These are phyloP conservation scores for Naganishia vishniacii DNA, from an alignment of 768 basidiomycete genomes.

Conservation along the genomic window DNA sequence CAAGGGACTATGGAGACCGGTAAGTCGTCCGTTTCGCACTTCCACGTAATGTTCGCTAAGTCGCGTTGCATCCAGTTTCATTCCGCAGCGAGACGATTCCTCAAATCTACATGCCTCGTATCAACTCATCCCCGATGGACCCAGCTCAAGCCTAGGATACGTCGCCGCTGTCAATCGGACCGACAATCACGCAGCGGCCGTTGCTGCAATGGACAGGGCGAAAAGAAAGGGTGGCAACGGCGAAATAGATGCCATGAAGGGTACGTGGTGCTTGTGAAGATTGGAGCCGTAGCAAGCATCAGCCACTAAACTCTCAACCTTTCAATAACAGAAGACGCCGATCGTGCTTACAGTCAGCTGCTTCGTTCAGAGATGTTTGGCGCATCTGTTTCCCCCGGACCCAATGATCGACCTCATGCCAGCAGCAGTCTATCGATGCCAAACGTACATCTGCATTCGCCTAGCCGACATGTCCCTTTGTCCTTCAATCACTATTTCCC, in stretches of 20 bases:
- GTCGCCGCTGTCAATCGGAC: constrained; percentile 8
- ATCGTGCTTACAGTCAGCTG: constrained; percentile 51
- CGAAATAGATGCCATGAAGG: constrained; percentile 38
- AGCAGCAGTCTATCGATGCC: constrained; percentile 65
- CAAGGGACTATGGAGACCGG: constrained; percentile 49
- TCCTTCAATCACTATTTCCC: constrained; percentile 28
- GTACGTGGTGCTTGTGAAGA: neutral
- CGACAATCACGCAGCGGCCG: neutral
- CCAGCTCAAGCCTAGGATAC: constrained; percentile 20
- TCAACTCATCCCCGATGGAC: constrained; percentile 57
- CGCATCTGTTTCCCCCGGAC: constrained; percentile 24
- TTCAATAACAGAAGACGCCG: constrained; percentile 49
- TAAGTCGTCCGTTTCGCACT: constrained; percentile 27
- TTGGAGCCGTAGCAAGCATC: too few species aligned
- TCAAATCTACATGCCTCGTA: constrained; percentile 61
- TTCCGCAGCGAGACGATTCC: constrained; percentile 54
- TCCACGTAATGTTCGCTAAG: neutral
- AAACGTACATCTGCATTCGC: constrained; percentile 49
- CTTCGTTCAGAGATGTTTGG: constrained; percentile 52
- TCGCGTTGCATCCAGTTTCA: constrained; percentile 51
- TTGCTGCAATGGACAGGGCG: constrained; percentile 58
- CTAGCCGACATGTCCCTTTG: constrained; percentile 44
- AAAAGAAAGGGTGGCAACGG: constrained; percentile 70
- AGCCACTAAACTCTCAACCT: too few species aligned
- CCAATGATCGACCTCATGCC: constrained; percentile 53